Evolutionary conservation across 2,329 filamentous ascomycete genomes (phyloP), one percentile per base, ranked within the genome.

Genomic region (Colletotrichum eremochloae): DNA sequence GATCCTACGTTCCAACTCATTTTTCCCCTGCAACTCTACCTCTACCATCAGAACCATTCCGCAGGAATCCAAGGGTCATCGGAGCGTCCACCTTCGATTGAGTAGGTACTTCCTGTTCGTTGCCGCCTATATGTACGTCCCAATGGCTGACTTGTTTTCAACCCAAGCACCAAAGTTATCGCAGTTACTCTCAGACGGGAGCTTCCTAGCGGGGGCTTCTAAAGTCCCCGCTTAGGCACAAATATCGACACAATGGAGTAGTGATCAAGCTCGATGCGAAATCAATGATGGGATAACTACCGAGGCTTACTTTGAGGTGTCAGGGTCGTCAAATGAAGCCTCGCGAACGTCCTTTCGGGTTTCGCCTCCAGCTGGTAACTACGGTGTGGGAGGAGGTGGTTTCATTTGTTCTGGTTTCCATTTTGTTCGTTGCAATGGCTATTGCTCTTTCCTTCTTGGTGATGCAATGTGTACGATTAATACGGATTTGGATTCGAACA

Each of bases 241-340:
- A n/a, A 63, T 53, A 6, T 63, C 36, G 46, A 29, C 31, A 63
- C 61, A 63, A 55, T 63, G 61, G 31, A 63, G 53, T 63, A 63
- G 61, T 63, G 44, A 5, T 63, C 61, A 63, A 53, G 61, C 46
- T 5, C 2, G 14, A 63, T 20, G 20, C 46, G 46, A 4, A 15
- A 31, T 8, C 44, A 24, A 20, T 44, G 11, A 0, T 0, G 44
- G n/a, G 20, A 48, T 48, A 36, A n/a, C 15, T 20, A 14, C 5
- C 33, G 2, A 55, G 33, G 12, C 20, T 15, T 29, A 6, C 9
- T 11, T 33, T 48, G 46, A n/a, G 4, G 0, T 31, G 42, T 9
- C 46, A 33, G 31, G 12, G 58, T 36, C 40, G 20, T 48, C 15
- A 15, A 52, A 52, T 24, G 14, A 44, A 44, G 48, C 24, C 12